phyloP scores from a whole-genome alignment of 2,329 filamentous ascomycete genomes.

The Exserohilum turcica region DNA sequence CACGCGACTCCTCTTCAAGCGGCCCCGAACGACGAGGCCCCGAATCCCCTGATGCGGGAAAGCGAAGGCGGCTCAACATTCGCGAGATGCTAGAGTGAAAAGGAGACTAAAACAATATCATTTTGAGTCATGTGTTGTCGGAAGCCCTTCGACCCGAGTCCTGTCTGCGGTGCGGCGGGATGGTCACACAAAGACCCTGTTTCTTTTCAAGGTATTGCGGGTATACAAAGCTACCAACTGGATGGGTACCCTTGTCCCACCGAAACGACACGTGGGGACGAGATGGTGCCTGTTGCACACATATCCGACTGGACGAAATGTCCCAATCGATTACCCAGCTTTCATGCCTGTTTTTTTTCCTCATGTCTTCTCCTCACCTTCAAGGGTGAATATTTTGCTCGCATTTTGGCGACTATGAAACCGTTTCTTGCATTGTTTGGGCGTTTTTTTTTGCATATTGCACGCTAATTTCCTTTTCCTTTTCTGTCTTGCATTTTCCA shows the following conservation, averaged over 20 bases:
- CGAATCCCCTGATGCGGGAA: conserved; percentile 42
- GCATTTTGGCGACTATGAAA: neutral
- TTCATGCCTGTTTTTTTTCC: neutral
- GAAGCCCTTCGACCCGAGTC: too few species aligned
- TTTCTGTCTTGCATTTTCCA: too few species aligned
- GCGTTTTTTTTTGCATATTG: too few species aligned
- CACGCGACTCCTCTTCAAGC: conserved; percentile 36
- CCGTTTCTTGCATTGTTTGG: too few species aligned
- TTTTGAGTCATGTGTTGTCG: neutral
- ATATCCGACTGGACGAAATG: neutral
- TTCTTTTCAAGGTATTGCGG: neutral
- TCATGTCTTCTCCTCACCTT: neutral
- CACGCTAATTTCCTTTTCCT: too few species aligned
- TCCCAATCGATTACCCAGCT: too few species aligned
- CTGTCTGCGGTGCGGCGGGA: neutral
- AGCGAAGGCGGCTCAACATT: conserved; percentile 46
- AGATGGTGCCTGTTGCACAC: conserved; percentile 9
- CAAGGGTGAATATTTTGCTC: neutral
- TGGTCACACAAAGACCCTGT: neutral
- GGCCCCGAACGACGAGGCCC: conserved; percentile 28
- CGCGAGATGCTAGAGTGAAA: conserved; percentile 43
- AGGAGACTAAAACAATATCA: neutral
- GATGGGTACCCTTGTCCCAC: conserved; percentile 12
- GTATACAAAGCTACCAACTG: conserved; percentile 5
- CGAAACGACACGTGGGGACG: conserved; percentile 5